Percentiles rank a stretch among this genome's conserved stretches.
phyloP scores from a whole-genome alignment of 140 eudicot genomes.

The Cichorium intybus region DNA sequence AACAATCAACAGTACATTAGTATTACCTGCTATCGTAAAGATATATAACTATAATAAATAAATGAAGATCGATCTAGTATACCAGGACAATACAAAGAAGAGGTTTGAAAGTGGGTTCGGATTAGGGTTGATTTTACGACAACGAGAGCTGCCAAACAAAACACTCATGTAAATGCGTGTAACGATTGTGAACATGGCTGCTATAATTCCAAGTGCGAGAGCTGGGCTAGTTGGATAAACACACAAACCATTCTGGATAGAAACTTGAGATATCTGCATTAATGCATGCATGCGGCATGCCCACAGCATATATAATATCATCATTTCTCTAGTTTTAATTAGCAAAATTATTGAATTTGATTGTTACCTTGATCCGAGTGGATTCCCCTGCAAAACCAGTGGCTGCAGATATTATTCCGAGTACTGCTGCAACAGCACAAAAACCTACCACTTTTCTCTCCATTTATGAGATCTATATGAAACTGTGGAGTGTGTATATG shows the following conservation, averaged over 20 bases:
- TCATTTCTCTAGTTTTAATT: neutral
- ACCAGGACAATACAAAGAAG: constrained; percentile 25
- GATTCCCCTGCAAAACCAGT: constrained; percentile 18
- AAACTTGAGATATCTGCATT: constrained; percentile 24
- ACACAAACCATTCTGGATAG: constrained; percentile 3
- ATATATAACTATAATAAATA: too few species aligned
- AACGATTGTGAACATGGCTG: constrained; percentile 25
- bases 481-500: neutral
- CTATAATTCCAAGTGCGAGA: constrained; percentile 28
- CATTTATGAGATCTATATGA: constrained; percentile 9
- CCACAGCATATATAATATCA: neutral
- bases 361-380: constrained; percentile 15
- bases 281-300: too few species aligned
- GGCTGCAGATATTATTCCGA: constrained; percentile 12
- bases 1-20: neutral
- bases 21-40: neutral
- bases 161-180: constrained; percentile 24
- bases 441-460: constrained; percentile 2
- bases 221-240: constrained; percentile 42
- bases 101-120: constrained; percentile 17
- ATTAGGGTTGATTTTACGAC: constrained; percentile 15
- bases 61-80: neutral
- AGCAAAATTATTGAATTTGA: neutral
- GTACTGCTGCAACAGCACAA: constrained; percentile 5
- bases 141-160: constrained; percentile 19